These are phyloP conservation scores for Colletotrichum chrysophilum DNA, from an alignment of 2,329 filamentous ascomycete genomes.

Conservation along the genomic window DNA sequence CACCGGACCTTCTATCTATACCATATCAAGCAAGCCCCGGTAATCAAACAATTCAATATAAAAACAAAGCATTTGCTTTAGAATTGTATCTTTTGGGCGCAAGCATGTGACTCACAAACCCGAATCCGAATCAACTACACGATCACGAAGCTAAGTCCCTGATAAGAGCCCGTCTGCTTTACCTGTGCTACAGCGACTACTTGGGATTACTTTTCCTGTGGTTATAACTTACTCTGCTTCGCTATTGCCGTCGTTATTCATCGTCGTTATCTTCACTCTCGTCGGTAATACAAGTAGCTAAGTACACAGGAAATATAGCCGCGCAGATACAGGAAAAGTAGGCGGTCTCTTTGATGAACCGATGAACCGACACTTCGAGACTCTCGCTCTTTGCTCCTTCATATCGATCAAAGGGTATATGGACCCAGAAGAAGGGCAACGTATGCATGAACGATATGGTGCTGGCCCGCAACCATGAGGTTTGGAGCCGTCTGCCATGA, in stretches of 20 bases:
- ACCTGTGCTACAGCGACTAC: background rate
- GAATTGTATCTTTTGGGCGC: rapidly evolving
- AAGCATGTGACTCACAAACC: background rate
- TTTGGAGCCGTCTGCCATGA: background rate
- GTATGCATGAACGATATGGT: background rate
- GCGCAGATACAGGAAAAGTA: background rate
- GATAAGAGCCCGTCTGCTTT: background rate
- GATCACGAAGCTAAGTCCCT: background rate
- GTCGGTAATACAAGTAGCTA: background rate
- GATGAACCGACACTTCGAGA: background rate
- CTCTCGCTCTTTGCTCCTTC: background rate
- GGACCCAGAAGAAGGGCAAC: background rate
- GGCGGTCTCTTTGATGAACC: background rate
- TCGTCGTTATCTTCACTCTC: background rate
- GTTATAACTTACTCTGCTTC: background rate
- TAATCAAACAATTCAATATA: background rate
- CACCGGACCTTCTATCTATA: background rate
- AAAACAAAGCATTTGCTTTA: background rate
- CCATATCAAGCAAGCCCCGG: background rate
- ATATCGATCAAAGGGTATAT: background rate
- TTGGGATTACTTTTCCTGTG: background rate
- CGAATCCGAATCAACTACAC: background rate
- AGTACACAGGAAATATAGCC: background rate
- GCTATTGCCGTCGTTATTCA: rapidly evolving
- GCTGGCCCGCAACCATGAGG: background rate